These are phyloP conservation scores for Limnomonas spitsbergensis DNA, from an alignment of 139 green algal genomes.

Conservation along the genomic window DNA sequence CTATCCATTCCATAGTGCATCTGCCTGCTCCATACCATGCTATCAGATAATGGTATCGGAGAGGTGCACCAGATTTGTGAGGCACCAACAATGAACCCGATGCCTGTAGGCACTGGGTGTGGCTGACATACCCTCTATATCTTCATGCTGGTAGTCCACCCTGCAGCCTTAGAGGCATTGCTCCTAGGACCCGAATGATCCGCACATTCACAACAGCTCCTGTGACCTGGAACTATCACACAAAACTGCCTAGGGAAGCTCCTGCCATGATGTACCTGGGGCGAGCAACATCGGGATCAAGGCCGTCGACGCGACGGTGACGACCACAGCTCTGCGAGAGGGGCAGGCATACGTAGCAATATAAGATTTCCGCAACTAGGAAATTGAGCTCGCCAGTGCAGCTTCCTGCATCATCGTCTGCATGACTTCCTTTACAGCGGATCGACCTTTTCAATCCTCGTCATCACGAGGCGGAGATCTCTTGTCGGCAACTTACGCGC, in stretches of 20 bases:
- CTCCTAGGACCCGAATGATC: too few relatives aligned
- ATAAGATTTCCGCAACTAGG: background rate
- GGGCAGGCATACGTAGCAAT: background rate
- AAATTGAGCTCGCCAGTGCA: background rate
- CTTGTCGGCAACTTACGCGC: background rate
- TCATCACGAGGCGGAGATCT: too few relatives aligned
- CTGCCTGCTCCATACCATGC: too few relatives aligned
- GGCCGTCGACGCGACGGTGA: background rate
- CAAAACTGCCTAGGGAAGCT: background rate
- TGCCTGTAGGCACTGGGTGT: too few relatives aligned
- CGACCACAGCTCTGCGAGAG: background rate
- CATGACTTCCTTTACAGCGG: too few relatives aligned
- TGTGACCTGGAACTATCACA: background rate
- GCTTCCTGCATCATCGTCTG: too few relatives aligned
- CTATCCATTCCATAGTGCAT: too few relatives aligned
- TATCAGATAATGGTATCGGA: too few relatives aligned
- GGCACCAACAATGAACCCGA: too few relatives aligned
- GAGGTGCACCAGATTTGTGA: too few relatives aligned
- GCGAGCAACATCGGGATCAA: background rate
- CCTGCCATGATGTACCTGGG: background rate
- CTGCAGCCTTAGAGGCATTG: background rate
- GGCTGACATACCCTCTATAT: background rate
- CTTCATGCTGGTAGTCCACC: background rate
- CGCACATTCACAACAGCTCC: background rate
- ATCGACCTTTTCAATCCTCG: too few relatives aligned